Base-by-base conservation (phyloP, 805 yeast species). In the Myxozyma melibiosi region DNA sequence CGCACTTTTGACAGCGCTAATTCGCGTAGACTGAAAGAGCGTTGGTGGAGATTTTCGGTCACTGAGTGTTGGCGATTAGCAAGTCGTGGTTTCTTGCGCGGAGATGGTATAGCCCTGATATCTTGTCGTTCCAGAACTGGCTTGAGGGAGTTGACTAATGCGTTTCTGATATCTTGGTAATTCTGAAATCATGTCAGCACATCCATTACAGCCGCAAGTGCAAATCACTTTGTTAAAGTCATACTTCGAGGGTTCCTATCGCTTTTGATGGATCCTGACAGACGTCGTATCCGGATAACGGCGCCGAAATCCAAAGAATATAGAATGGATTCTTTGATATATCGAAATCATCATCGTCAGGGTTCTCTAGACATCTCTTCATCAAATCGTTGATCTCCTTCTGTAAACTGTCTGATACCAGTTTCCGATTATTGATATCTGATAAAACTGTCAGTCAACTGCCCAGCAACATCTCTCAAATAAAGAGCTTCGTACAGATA, bases 201-300 rank as follows among this genome's bases (percentile, higher is more conserved):
- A 4, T 1, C 2, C 28, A 2, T 8, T 16, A 35, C 13, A 38
- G 7, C 4, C 18, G 4, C 9, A 2, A 5, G 4, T 11, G 13
- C 1, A 41, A 40, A 13, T 13, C 18, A 4, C n/a, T 7, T 20
- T 5, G 16, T 7, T n/a, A 27, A 16, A 6, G 3, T 11, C 57
- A 14, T 34, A 58, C 62, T 46, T 58, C 61, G 25, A 56, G 14
- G 28, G 22, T 16, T 6, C 30, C 35, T 18, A 61, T 22, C 2
- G 28, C 38, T 30, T 62, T 62, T 13, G 58, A 18, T 8, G 65
- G 63, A 41, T 63, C 66, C 25, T 58, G 63, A 35, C 63, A 62
- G 4, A 63, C 35, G 24, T 61, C 66, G 31, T 39, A 44, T 16
- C 52, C 54, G 3, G 58, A 47, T 9, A 63, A 28, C 33, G 49